These are phyloP conservation scores for Dovyalis caffra DNA, from an alignment of 345 rosid genomes.

Conservation along the genomic window DNA sequence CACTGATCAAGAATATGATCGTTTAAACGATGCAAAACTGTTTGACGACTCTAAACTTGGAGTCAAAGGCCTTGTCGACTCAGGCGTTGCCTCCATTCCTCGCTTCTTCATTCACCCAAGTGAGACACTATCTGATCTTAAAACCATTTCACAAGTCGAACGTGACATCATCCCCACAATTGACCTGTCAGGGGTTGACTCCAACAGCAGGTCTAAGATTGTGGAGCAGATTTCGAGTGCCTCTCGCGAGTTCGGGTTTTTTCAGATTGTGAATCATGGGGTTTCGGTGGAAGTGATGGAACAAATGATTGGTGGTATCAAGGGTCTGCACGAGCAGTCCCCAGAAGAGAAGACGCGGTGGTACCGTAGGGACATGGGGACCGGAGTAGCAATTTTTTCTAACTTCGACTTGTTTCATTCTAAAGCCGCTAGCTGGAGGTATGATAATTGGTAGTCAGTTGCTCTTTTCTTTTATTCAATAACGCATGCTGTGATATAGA, in stretches of 20 bases:
- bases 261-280: constrained; percentile 52
- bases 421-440: constrained; percentile 68
- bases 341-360: constrained; percentile 37
- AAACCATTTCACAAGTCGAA: not conserved
- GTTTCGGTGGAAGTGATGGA: constrained; percentile 41
- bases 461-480: too few relatives aligned
- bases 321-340: constrained; percentile 44
- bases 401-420: constrained; percentile 44
- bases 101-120: constrained; percentile 48
- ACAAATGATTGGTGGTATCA: constrained; percentile 21
- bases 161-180: constrained; percentile 34
- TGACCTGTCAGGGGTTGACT: constrained; percentile 32
- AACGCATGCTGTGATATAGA: too few relatives aligned
- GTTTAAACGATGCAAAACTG: constrained; percentile 23
- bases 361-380: constrained; percentile 20
- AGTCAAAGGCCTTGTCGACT: constrained; percentile 49
- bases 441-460: too few relatives aligned
- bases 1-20: not conserved
- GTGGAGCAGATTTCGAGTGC: constrained; percentile 37
- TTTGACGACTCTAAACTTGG: constrained; percentile 50
- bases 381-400: constrained; percentile 32
- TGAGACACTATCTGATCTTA: constrained; percentile 31
- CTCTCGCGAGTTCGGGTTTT: constrained; percentile 43
- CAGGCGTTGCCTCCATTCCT: constrained; percentile 47
- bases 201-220: constrained; percentile 17